Evolutionary conservation across 2,329 filamentous ascomycete genomes (phyloP).

Genomic region (Exophiala sideris): DNA sequence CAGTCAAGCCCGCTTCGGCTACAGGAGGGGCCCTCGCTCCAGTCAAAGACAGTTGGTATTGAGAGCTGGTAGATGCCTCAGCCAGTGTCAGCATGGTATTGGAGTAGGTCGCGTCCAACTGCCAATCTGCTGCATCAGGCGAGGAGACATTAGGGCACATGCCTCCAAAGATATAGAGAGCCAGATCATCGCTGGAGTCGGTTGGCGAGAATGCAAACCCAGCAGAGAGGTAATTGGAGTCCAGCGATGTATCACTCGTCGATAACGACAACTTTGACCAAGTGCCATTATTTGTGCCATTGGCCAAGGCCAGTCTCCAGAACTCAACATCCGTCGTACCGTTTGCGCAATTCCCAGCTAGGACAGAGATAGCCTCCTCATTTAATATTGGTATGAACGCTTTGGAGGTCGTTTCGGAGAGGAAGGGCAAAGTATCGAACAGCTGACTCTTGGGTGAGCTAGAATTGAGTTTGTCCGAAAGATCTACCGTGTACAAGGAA

Average conservation of each 20-base stretch:
- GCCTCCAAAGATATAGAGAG: conserved; percentile 76
- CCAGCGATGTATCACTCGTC: conserved; percentile 37
- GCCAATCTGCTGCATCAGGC: conserved; percentile 54
- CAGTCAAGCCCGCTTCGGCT: conserved; percentile 80
- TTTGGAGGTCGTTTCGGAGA: conserved; percentile 46
- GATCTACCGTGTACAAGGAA: conserved; percentile 63
- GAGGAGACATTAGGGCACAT: conserved; percentile 65
- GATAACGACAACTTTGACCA: conserved; percentile 49
- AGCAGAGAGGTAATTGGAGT: conserved; percentile 56
- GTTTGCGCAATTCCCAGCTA: conserved; percentile 67
- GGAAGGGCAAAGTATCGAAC: conserved; percentile 58
- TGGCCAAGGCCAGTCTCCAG: conserved; percentile 63
- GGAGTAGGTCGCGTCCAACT: conserved; percentile 70
- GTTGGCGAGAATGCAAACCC: conserved; percentile 67
- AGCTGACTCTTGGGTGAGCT: conserved; percentile 43
- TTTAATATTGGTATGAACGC: conserved; percentile 63
- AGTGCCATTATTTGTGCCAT: conserved; percentile 47
- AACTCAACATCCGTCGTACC: conserved; percentile 52
- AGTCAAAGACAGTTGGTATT: conserved; percentile 42
- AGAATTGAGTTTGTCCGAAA: conserved; percentile 56
- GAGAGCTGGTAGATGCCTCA: conserved; percentile 13
- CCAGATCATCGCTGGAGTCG: conserved; percentile 50
- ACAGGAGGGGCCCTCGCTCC: conserved; percentile 63
- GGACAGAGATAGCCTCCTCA: conserved; percentile 68
- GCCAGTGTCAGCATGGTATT: conserved; percentile 71